Evolutionary conservation across 2,329 filamentous ascomycete genomes (phyloP).

Genomic region (Ceratocystis harringtonii): DNA sequence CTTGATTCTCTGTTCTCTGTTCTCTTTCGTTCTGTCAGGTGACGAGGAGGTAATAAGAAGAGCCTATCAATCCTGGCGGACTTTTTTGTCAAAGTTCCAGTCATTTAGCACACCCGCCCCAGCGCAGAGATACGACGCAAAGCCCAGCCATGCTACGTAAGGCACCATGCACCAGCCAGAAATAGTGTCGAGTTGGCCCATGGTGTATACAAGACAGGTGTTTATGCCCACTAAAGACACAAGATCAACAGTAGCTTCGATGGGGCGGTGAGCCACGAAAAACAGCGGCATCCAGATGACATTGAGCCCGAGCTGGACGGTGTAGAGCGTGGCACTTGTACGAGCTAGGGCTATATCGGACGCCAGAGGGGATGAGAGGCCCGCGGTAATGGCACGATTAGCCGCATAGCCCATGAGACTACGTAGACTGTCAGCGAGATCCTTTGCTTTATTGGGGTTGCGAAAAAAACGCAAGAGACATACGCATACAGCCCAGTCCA

Average conservation of each 20-base stretch:
- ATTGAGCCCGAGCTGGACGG: conserved; percentile 72
- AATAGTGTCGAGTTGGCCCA: conserved; percentile 56
- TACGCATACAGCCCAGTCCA: conserved; percentile 53
- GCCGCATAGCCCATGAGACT: conserved; percentile 76
- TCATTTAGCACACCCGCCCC: conserved; percentile 53
- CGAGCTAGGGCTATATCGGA: conserved; percentile 42
- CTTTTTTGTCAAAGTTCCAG: conserved; percentile 40
- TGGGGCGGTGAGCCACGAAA: conserved; percentile 60
- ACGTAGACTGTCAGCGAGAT: background rate
- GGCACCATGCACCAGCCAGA: conserved; percentile 63
- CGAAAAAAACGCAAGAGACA: background rate
- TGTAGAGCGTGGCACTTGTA: conserved; percentile 66
- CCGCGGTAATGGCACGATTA: conserved; percentile 55
- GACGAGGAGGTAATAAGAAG: background rate
- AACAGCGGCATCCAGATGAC: conserved; percentile 86
- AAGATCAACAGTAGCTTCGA: conserved; percentile 62
- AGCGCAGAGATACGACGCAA: conserved; percentile 71
- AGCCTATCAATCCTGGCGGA: conserved; percentile 17
- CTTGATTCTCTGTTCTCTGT: background rate
- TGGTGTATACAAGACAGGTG: conserved; percentile 59
- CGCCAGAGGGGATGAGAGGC: conserved; percentile 36
- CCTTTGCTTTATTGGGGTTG: background rate
- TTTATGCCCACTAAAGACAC: conserved; percentile 56
- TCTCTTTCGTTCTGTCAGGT: background rate
- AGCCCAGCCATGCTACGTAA: conserved; percentile 74